phyloP scores from a whole-genome alignment of 345 rosid genomes.

The Viola odorata region DNA sequence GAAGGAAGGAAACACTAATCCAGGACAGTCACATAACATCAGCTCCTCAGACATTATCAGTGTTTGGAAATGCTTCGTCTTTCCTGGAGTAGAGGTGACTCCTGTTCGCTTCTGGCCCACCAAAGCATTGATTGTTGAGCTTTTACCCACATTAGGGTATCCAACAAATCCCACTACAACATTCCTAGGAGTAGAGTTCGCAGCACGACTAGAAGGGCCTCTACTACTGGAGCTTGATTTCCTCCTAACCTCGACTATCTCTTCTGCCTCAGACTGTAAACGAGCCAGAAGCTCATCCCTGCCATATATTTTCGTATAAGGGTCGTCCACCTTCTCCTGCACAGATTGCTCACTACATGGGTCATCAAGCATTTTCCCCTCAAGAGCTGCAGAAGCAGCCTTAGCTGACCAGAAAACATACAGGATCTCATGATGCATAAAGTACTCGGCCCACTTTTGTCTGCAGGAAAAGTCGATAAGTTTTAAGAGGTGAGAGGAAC shows the following conservation, averaged over 20 bases:
- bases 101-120: conserved; percentile 91
- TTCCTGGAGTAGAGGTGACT: conserved; percentile 91
- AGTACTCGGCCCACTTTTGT: conserved; percentile 79
- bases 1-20: conserved; percentile 86
- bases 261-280: conserved; percentile 69
- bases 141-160: conserved; percentile 93
- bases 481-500: conserved; percentile 3
- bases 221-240: conserved; percentile 29
- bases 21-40: conserved; percentile 90
- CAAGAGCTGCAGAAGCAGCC: conserved; percentile 70
- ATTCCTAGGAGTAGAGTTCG: conserved; percentile 23
- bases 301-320: conserved; percentile 55
- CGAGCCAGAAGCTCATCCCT: conserved; percentile 78
- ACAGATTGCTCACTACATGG: conserved; percentile 31
- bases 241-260: conserved; percentile 52
- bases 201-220: conserved; percentile 20
- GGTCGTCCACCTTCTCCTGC: conserved; percentile 34
- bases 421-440: conserved; percentile 45
- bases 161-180: conserved; percentile 90
- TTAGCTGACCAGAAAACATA: conserved; percentile 93
- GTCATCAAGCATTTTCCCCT: conserved; percentile 52
- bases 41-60: conserved; percentile 68
- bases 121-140: conserved; percentile 91
- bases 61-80: conserved; percentile 95
- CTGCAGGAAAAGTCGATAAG: conserved; percentile 30